Percentiles rank a stretch among this genome's conserved stretches.
These are phyloP conservation scores for Catharanthus roseus DNA, from an alignment of 257 asterid species.

Conservation along the genomic window DNA sequence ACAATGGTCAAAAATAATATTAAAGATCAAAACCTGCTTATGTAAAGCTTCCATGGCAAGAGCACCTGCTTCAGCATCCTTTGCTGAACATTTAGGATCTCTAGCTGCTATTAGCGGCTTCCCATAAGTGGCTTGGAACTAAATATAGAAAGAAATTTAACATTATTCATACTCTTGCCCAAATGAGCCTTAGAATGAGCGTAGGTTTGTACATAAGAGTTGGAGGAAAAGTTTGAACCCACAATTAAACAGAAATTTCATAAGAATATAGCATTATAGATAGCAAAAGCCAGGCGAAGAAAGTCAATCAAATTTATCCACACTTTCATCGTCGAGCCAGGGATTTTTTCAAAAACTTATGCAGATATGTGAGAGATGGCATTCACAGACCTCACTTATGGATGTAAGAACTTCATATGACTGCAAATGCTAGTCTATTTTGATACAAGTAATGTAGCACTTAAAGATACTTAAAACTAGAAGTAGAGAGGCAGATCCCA, in stretches of 20 bases:
- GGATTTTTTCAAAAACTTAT: background rate
- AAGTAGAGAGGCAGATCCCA: background rate
- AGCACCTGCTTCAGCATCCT: slow-evolving; percentile 94
- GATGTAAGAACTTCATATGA: background rate
- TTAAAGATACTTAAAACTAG: background rate
- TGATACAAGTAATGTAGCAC: background rate
- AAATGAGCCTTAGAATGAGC: background rate
- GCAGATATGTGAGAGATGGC: background rate
- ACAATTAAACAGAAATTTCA: background rate
- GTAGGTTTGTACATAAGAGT: background rate
- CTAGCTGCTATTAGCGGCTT: slow-evolving; percentile 91
- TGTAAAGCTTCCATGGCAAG: slow-evolving; percentile 99
- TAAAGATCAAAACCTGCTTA: slow-evolving; percentile 61
- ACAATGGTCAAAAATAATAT: background rate
- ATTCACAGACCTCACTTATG: background rate
- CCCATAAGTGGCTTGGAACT: slow-evolving; percentile 97
- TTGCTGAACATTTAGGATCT: slow-evolving; percentile 95
- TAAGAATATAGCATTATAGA: background rate
- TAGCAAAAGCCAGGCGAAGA: background rate
- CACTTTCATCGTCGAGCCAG: background rate
- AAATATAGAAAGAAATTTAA: slow-evolving; percentile 25
- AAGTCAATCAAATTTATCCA: background rate
- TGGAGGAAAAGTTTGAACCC: background rate
- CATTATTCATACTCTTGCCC: slow-evolving; percentile 9
- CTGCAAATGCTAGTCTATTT: background rate